phyloP scores from a whole-genome alignment of 2,329 filamentous ascomycete genomes.

The Ophiosphaerella narmari region DNA sequence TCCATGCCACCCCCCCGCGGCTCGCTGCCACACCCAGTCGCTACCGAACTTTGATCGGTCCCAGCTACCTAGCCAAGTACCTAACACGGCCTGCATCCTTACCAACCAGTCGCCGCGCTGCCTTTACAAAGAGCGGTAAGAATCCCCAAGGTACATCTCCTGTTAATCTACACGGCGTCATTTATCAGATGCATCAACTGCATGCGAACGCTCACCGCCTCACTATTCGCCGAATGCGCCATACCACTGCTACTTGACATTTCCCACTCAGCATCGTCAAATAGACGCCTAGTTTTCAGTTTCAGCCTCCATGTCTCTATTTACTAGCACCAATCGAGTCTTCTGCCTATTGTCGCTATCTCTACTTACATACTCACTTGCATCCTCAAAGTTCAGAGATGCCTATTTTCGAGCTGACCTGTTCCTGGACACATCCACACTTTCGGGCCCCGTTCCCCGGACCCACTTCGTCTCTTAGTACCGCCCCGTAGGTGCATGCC shows the following conservation, averaged over 20 bases:
- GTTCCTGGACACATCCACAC: conserved; percentile 44
- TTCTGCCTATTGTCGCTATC: too few relatives aligned
- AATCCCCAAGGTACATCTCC: conserved; percentile 27
- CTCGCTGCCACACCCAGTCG: too few relatives aligned
- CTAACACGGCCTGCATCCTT: conserved; percentile 5
- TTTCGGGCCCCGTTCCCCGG: conserved; percentile 44
- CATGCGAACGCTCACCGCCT: conserved; percentile 31
- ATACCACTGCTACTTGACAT: conserved; percentile 22
- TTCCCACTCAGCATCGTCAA: neutral
- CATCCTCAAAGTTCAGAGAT: too few relatives aligned
- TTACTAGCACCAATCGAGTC: too few relatives aligned
- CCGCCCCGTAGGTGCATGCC: neutral
- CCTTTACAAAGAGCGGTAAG: conserved; percentile 43
- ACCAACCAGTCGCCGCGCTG: conserved; percentile 24
- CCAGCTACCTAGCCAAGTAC: neutral
- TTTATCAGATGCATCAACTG: conserved; percentile 26
- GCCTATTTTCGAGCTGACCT: conserved; percentile 13
- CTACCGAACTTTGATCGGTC: conserved; percentile 29
- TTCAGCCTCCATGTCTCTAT: too few relatives aligned
- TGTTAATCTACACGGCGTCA: conserved; percentile 29
- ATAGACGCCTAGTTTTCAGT: too few relatives aligned
- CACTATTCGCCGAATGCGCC: conserved; percentile 15
- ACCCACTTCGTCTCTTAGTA: conserved; percentile 27
- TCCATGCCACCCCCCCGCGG: too few relatives aligned
- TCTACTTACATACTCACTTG: neutral